A percentile compares a stretch with the other conserved stretches of the same genome.
phyloP scores from a whole-genome alignment of 768 basidiomycete genomes.

The Trametes maxima region DNA sequence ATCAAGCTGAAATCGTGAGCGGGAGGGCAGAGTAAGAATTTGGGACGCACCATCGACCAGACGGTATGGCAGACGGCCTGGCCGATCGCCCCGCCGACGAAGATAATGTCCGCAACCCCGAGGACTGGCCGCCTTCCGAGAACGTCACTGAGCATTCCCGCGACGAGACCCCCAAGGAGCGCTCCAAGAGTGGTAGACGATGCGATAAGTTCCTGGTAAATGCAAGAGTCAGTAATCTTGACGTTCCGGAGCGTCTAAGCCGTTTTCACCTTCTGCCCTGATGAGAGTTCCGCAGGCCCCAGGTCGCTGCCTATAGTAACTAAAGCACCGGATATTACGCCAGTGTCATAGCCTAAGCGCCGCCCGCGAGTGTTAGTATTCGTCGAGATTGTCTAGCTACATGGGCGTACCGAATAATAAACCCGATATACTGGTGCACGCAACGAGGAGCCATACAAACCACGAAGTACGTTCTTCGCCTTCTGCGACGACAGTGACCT shows the following conservation, averaged over 20 bases:
- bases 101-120: slow-evolving; percentile 67
- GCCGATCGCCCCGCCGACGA: slow-evolving; percentile 71
- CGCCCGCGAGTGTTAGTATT: background rate
- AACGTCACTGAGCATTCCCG: slow-evolving; percentile 71
- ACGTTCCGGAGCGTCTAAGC: too few relatives aligned
- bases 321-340: slow-evolving; percentile 77
- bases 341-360: slow-evolving; percentile 72
- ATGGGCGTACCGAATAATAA: slow-evolving; percentile 64
- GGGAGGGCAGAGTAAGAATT: background rate
- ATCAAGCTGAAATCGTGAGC: background rate
- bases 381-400: background rate
- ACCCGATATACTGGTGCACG: slow-evolving; percentile 75
- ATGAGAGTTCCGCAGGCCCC: slow-evolving; percentile 55
- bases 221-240: background rate
- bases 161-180: slow-evolving; percentile 69
- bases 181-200: slow-evolving; percentile 80
- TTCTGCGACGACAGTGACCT: slow-evolving; percentile 45
- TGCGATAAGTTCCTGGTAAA: slow-evolving; percentile 68
- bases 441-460: slow-evolving; percentile 77
- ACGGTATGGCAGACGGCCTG: slow-evolving; percentile 76
- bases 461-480: slow-evolving; percentile 67
- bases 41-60: slow-evolving; percentile 58
- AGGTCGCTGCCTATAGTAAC: slow-evolving; percentile 72
- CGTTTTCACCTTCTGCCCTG: slow-evolving; percentile 59
- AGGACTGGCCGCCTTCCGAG: slow-evolving; percentile 68